Percentiles rank a stretch among this genome's conserved stretches.
These are phyloP conservation scores for Liquidambar formosana DNA, from an alignment of 164 flowering plant genomes.

Conservation along the genomic window DNA sequence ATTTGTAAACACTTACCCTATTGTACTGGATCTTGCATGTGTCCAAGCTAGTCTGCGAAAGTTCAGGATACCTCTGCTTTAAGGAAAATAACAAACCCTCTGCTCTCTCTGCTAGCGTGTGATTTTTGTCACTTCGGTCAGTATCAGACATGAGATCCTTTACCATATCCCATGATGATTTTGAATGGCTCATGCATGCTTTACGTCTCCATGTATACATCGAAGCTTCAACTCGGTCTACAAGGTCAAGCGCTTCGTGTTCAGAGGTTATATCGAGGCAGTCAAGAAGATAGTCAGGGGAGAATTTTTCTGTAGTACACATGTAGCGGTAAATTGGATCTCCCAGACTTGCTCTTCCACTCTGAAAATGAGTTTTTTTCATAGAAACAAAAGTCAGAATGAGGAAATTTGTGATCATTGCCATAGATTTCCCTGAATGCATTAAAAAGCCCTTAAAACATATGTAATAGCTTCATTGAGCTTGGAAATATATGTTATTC, in stretches of 20 bases:
- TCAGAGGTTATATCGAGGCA: conserved; percentile 68
- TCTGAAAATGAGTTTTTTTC: conserved; percentile 39
- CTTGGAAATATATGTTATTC: too few species aligned
- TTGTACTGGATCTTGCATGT: conserved; percentile 88
- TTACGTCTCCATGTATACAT: conserved; percentile 95
- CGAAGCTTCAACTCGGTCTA: conserved; percentile 85
- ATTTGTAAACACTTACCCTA: conserved; percentile 19
- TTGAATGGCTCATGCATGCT: conserved; percentile 59
- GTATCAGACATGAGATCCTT: conserved; percentile 75
- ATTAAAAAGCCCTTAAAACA: too few species aligned
- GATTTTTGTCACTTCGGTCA: conserved; percentile 67
- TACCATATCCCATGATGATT: conserved; percentile 80
- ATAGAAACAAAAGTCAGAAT: background rate
- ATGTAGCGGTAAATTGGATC: conserved; percentile 75
- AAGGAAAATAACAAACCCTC: conserved; percentile 66
- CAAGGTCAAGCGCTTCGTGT: conserved; percentile 93
- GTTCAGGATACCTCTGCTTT: conserved; percentile 85
- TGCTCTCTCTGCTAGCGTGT: conserved; percentile 72
- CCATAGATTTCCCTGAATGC: background rate
- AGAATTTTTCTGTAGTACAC: conserved; percentile 54
- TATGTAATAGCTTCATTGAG: too few species aligned
- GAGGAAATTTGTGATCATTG: background rate
- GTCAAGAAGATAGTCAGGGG: conserved; percentile 72
- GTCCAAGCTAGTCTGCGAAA: conserved; percentile 90
- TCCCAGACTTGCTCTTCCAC: conserved; percentile 81